Base-by-base conservation (phyloP, 2,329 filamentous ascomycete species). In the Nothophoma quercina region DNA sequence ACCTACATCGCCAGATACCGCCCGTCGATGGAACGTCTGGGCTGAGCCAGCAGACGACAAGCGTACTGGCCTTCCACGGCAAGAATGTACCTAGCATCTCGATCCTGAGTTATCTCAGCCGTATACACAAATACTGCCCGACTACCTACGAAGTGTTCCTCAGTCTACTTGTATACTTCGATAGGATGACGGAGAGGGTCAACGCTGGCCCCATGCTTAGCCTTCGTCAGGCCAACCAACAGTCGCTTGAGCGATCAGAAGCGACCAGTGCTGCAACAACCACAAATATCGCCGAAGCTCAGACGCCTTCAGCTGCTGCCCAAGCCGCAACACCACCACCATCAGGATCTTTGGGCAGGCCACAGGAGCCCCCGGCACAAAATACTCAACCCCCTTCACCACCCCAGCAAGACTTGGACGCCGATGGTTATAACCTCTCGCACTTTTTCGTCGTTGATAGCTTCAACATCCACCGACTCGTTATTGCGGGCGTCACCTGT, bases 71-170 rank as follows among this genome's bases (percentile, higher is more conserved):
- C 10, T 99, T 99, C 65, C 95, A 99, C 70, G 95, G 95, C 62
- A 98, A 97, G 78, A 99, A 99, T 62, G 90, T 98, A 9, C 95
- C 95, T 1, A 95, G 90, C 69, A 99, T 99, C 67, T 96, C 93
- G 16, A 98, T 99, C 56, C 80, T 96, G 55, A 98, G 92, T 81
- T 99, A 99, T 68, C 79, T 99, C 45, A 93, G 88, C 66, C 88
- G 95, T 55, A 98, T 99, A 71, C 93, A 99, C 78, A 97, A 97
- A 78, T 99, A 99, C 77, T 99, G 95, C 69, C 95, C 95, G 0
- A 98, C 95, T 5, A 98, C 95, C 0, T 99, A 96, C 72, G 95
- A 99, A 75, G 95, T 99, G 0, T 99, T 99, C 70, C 79, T 99
- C 55, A 97, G 93, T 71, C 77, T 99, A 67, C 78, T 99, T 48